phyloP scores from a whole-genome alignment of 2,329 filamentous ascomycete genomes.

The Lachnellula arida region DNA sequence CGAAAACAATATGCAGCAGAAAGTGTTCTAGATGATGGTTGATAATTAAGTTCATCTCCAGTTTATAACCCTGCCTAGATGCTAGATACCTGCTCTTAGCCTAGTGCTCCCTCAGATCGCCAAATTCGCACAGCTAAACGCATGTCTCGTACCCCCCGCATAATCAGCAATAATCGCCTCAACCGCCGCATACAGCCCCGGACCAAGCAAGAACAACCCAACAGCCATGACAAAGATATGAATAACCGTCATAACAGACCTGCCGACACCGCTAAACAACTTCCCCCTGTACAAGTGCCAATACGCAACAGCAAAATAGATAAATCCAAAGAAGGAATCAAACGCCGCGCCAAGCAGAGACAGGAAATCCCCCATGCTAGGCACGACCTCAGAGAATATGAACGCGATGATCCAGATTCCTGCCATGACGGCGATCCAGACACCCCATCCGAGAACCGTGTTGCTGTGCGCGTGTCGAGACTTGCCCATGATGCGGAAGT shows the following conservation, averaged over 20 bases:
- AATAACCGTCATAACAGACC: slow-evolving; percentile 40
- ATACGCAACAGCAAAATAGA: slow-evolving; percentile 47
- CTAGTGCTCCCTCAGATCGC: slow-evolving; percentile 34
- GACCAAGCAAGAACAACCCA: slow-evolving; percentile 46
- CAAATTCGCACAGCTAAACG: slow-evolving; percentile 46
- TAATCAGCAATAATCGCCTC: slow-evolving; percentile 49
- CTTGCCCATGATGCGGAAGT: slow-evolving; percentile 38
- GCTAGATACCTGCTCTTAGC: too few species aligned
- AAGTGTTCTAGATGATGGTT: too few species aligned
- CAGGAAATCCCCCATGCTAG: slow-evolving; percentile 46
- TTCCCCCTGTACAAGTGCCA: slow-evolving; percentile 39
- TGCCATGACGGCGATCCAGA: slow-evolving; percentile 39
- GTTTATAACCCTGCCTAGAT: too few species aligned
- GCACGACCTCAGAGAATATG: slow-evolving; percentile 44
- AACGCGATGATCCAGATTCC: slow-evolving; percentile 41
- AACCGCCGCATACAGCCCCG: slow-evolving; percentile 48
- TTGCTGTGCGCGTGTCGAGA: slow-evolving; percentile 43
- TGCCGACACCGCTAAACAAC: slow-evolving; percentile 34
- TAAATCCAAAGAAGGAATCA: slow-evolving; percentile 47
- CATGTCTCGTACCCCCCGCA: slow-evolving; percentile 38
- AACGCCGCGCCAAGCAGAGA: slow-evolving; percentile 44
- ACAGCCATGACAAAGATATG: slow-evolving; percentile 42
- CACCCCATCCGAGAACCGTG: slow-evolving; percentile 43
- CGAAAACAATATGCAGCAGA: too few species aligned
- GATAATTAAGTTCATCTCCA: too few species aligned